These are phyloP conservation scores for Cytospora chrysosperma DNA, from an alignment of 2,329 filamentous ascomycete genomes.

Conservation along the genomic window DNA sequence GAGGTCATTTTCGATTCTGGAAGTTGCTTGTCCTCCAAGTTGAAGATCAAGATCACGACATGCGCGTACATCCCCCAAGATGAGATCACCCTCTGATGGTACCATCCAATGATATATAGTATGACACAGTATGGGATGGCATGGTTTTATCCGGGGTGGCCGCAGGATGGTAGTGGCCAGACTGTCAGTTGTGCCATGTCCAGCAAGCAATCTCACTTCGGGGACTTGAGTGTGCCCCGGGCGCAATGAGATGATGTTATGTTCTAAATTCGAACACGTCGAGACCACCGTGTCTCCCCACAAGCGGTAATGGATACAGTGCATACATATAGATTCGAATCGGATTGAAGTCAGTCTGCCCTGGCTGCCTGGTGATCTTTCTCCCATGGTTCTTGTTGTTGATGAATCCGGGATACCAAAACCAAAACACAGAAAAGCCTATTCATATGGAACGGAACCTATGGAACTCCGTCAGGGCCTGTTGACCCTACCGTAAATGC, in stretches of 20 bases:
- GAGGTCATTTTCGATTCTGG: not conserved
- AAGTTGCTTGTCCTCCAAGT: not conserved
- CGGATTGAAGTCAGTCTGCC: not conserved
- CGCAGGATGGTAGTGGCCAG: slow-evolving; percentile 12
- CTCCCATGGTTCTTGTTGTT: too few species aligned
- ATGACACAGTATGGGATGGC: not conserved
- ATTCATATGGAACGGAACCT: too few species aligned
- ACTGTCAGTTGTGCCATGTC: slow-evolving; percentile 4
- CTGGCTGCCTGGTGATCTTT: not conserved
- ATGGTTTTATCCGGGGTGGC: slow-evolving; percentile 15
- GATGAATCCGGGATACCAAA: too few species aligned
- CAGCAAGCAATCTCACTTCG: not conserved
- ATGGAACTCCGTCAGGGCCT: not conserved
- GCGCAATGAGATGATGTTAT: not conserved
- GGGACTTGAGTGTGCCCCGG: not conserved
- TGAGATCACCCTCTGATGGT: not conserved
- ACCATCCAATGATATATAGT: not conserved
- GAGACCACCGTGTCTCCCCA: slow-evolving; percentile 10
- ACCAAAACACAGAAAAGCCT: not conserved
- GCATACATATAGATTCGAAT: not conserved
- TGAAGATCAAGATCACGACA: not conserved
- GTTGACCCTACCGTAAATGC: not conserved
- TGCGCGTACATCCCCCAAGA: not conserved
- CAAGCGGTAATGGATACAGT: not conserved
- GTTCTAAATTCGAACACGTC: not conserved